Percentiles rank a stretch among this genome's conserved stretches.
Evolutionary conservation across 2,329 filamentous ascomycete genomes (phyloP).

Genomic region (Aureobasidium melanogenum): DNA sequence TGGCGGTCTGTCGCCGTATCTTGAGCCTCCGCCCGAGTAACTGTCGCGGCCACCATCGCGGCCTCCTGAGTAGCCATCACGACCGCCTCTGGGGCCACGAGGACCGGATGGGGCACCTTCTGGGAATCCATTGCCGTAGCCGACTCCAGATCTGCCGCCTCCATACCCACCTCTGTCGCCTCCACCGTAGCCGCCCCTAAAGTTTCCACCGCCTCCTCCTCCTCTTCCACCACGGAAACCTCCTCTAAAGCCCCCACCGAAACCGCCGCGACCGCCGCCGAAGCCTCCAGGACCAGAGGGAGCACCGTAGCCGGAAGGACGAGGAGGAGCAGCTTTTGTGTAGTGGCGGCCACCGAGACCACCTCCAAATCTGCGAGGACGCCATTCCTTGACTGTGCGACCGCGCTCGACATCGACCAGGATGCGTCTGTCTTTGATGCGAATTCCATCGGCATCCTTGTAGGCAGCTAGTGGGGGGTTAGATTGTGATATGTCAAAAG

Average conservation of each 20-base stretch:
- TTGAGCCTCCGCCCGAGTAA: slow-evolving; percentile 14
- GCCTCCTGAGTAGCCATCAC: slow-evolving; percentile 19
- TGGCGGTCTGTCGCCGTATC: slow-evolving; percentile 53
- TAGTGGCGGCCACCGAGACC: slow-evolving; percentile 89
- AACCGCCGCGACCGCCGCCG: slow-evolving; percentile 46
- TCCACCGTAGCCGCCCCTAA: slow-evolving; percentile 31
- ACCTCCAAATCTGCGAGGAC: slow-evolving; percentile 81
- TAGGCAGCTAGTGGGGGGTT: slow-evolving; percentile 67
- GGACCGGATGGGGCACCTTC: slow-evolving; percentile 42
- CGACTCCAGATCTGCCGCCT: slow-evolving; percentile 36
- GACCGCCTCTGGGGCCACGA: slow-evolving; percentile 23
- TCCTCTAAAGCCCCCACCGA: slow-evolving; percentile 34
- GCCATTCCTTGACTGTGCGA: slow-evolving; percentile 88
- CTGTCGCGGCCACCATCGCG: slow-evolving; percentile 20
- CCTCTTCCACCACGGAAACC: slow-evolving; percentile 44
- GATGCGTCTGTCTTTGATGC: slow-evolving; percentile 85
- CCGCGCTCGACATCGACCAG: slow-evolving; percentile 95
- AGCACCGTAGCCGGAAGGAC: slow-evolving; percentile 57
- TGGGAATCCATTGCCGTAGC: slow-evolving; percentile 37
- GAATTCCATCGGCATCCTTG: slow-evolving; percentile 77
- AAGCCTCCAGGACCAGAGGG: slow-evolving; percentile 47
- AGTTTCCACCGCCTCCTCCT: background rate
- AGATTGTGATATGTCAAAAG: slow-evolving; percentile 19
- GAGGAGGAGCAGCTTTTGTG: slow-evolving; percentile 67
- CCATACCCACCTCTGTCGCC: slow-evolving; percentile 24